These are phyloP conservation scores for Olyra latifolia DNA, from an alignment of 176 grass and related monocot species.

Conservation along the genomic window DNA sequence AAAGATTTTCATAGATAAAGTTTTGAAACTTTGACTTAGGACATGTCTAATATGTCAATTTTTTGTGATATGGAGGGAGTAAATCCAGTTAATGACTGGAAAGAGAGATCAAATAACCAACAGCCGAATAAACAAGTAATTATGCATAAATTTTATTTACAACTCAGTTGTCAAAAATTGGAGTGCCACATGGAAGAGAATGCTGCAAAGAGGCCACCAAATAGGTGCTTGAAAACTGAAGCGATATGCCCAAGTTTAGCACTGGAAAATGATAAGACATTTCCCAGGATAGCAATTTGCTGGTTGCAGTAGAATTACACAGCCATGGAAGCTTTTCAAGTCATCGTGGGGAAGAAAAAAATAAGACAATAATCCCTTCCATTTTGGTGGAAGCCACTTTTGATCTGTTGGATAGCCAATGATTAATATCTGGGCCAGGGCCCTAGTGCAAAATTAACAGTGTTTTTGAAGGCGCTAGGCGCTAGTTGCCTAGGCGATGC, in stretches of 20 bases:
- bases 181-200: neutral
- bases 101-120: neutral
- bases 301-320: neutral
- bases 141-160: neutral
- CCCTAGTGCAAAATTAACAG: neutral
- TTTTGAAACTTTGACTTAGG: no score
- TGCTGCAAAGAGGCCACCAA: neutral
- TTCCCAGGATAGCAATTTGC: neutral
- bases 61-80: no score
- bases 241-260: neutral
- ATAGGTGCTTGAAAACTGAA: neutral
- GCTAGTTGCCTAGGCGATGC: no score
- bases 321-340: neutral
- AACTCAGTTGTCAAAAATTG: slow-evolving; percentile 11
- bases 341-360: neutral
- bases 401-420: neutral
- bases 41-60: no score
- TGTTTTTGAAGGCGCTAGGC: no score
- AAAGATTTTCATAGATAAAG: no score
- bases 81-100: neutral
- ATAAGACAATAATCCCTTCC: neutral
- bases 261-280: neutral
- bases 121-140: neutral
- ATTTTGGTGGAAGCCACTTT: neutral
- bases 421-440: neutral